Conservation (phyloP, 495 filamentous ascomycete species). For the Bombardia bombarda region DNA sequence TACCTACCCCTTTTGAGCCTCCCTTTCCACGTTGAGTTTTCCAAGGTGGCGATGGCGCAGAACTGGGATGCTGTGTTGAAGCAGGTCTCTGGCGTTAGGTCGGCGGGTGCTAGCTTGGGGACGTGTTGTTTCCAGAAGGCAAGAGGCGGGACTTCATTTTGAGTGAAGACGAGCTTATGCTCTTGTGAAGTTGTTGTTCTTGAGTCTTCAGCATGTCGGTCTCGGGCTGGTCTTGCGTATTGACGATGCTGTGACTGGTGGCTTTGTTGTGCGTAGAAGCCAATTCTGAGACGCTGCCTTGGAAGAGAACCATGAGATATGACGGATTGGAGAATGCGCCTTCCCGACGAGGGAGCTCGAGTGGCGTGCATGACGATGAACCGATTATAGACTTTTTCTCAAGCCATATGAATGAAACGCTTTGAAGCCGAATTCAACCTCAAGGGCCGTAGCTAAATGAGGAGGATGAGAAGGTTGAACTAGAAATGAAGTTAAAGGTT, state of each 20-base stretch:
- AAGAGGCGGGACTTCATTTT: constrained; percentile 18
- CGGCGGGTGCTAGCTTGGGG: constrained; percentile 1
- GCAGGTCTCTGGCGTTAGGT: constrained; percentile 16
- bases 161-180: constrained; percentile 10
- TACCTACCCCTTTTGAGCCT: constrained; percentile 12
- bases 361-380: not conserved
- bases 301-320: not conserved
- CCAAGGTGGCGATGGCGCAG: constrained; percentile 9
- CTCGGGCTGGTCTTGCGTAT: not conserved
- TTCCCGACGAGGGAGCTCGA: not conserved
- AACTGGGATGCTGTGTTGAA: constrained; percentile 15
- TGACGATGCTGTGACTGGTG: not conserved
- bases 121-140: constrained; percentile 13
- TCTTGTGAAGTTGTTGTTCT: too few relatives aligned
- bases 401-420: too few relatives aligned
- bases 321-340: not conserved
- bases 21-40: constrained; percentile 7
- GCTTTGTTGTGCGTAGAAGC: not conserved
- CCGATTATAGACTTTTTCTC: too few relatives aligned
- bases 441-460: too few relatives aligned
- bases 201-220: not conserved
- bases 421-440: too few relatives aligned
- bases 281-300: not conserved
- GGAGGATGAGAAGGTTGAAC: too few relatives aligned
- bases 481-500: too few relatives aligned